These are phyloP conservation scores for Ogataea corticis DNA, from an alignment of 805 yeast species.

Conservation along the genomic window DNA sequence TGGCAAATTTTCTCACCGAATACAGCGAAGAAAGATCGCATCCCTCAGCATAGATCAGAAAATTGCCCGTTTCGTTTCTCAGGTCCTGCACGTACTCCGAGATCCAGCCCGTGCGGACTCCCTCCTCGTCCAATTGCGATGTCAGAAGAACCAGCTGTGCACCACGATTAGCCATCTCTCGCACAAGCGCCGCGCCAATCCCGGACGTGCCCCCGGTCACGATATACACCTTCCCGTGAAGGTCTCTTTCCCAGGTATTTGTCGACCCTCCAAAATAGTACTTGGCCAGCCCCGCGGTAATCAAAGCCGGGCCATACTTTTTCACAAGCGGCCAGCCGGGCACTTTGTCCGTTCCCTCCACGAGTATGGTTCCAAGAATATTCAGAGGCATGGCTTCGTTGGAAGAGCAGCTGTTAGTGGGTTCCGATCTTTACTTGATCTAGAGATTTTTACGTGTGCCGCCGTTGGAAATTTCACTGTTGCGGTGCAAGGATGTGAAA, in stretches of 20 bases:
- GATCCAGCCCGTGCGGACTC: constrained; percentile 51
- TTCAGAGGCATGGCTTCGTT: constrained; percentile 92
- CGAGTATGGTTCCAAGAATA: constrained; percentile 63
- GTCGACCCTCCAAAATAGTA: constrained; percentile 75
- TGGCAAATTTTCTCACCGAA: constrained; percentile 85
- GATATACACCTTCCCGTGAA: constrained; percentile 85
- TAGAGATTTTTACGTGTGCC: constrained; percentile 1
- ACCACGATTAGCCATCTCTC: constrained; percentile 75
- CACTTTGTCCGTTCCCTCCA: constrained; percentile 71
- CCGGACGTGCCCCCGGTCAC: constrained; percentile 96
- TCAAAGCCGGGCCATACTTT: constrained; percentile 55
- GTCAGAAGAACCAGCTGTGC: constrained; percentile 83
- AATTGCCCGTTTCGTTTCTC: constrained; percentile 67
- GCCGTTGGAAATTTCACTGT: background rate
- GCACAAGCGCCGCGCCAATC: constrained; percentile 73
- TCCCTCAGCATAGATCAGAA: constrained; percentile 84
- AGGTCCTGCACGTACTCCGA: constrained; percentile 78
- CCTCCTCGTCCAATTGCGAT: constrained; percentile 54
- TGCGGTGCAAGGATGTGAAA: no score
- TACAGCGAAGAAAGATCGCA: constrained; percentile 76
- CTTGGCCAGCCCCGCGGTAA: constrained; percentile 52
- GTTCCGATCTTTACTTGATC: background rate
- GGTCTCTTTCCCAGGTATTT: constrained; percentile 89
- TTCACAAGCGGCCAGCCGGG: constrained; percentile 72
- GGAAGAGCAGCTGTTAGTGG: background rate